Evolutionary conservation across 345 rosid genomes (phyloP).

Genomic region (Murraya paniculata): DNA sequence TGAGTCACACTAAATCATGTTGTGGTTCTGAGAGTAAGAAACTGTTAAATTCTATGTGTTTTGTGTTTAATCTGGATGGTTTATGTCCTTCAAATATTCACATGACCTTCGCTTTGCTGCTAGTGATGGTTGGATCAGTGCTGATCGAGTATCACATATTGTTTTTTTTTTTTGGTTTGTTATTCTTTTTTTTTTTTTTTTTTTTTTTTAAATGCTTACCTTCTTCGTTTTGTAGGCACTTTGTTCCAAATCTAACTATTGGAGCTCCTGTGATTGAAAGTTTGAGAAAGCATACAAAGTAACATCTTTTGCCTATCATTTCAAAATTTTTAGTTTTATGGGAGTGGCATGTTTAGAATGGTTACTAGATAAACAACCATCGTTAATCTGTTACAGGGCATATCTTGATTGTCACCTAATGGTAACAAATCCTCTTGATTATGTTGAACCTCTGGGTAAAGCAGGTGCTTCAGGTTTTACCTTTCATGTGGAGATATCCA

Average conservation of each 20-base stretch:
- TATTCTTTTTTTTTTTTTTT: neutral
- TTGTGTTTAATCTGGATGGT: neutral
- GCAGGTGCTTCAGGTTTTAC: constrained; percentile 99
- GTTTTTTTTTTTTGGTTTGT: neutral
- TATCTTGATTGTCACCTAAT: constrained; percentile 94
- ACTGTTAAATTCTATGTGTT: neutral
- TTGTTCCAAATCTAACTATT: constrained; percentile 82
- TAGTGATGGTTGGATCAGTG: neutral
- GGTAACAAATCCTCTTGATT: constrained; percentile 92
- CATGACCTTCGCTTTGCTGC: neutral
- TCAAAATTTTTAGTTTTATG: neutral
- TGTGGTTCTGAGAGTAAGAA: neutral
- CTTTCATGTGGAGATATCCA: constrained; percentile 82
- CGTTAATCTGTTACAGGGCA: constrained; percentile 46
- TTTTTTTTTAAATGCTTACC: neutral
- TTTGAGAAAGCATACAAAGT: constrained; percentile 87
- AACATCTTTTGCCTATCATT: constrained; percentile 6
- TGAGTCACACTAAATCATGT: neutral
- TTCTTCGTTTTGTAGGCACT: constrained; percentile 51
- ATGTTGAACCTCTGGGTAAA: constrained; percentile 64
- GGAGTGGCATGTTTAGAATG: neutral
- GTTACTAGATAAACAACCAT: neutral
- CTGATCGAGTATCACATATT: neutral
- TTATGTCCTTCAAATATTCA: neutral
- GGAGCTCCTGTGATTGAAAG: constrained; percentile 92